Evolutionary conservation across 768 basidiomycete species (phyloP), one percentile per base, ranked within the genome.

Genomic region (Lactarius evosmus): DNA sequence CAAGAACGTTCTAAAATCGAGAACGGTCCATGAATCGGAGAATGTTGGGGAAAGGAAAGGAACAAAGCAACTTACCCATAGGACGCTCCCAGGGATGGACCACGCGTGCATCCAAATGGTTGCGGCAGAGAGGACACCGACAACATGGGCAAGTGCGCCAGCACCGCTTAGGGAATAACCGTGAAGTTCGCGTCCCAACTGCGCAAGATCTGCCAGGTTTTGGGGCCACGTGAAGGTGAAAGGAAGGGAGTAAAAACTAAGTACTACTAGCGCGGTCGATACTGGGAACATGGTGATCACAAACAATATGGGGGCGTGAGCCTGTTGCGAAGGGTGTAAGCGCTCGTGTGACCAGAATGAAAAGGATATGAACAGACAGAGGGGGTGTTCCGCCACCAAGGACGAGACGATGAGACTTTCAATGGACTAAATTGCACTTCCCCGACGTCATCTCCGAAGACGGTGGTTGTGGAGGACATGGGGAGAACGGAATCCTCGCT

Each of bases 61-160:
- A 46, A 8, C 25, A 57, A 9, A 29, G 33, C 50, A 65, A 79
- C 87, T 61, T 66, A 91, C 91, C 88, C 95, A 88, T 55, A 96
- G 81, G 54, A 96, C 93, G 68, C 92, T 94, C 7, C 95, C 95
- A 9, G 95, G 95, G 62, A 98, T 84, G 64, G 92, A 95, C 95
- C 95, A 98, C 4, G 95, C 93, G 74, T 98, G 95, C 76, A 95
- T 97, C 93, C 94, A 98, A 32, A 93, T 78, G 4, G 92, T 91
- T 19, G 89, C 87, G 16, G 95, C 80, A 41, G 89, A 86, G 70
- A 98, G 81, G 56, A 95, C 93, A 29, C 81, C 85, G 49, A 95
- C 74, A 58, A 96, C 91, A 75, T 96, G 95, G 8, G 82, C 81
- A 58, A 85, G 78, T 22, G 88, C 83, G 3, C 75, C 78, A 33